Evolutionary conservation across 2,329 filamentous ascomycete species (phyloP), one percentile per base, ranked within the genome.

Genomic region (Fusarium subglutinans): DNA sequence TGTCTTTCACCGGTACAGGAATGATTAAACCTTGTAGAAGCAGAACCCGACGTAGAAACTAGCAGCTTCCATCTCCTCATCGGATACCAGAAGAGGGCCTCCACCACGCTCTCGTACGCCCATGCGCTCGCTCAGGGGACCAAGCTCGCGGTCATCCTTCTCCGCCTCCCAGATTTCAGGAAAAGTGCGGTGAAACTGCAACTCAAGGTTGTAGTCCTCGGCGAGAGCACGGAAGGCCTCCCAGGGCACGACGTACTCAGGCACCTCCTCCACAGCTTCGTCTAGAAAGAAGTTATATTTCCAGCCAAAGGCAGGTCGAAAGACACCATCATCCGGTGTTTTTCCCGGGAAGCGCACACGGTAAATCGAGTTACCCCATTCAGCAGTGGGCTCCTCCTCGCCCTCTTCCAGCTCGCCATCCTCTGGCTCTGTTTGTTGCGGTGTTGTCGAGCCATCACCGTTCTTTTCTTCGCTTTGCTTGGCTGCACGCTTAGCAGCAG

Each of bases 201-300:
- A 84, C 82, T 99, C 96, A 12, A 99, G 90, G 78, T 98, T 98
- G 87, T 96, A 99, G 80, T 98, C 95, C 81, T 98, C 95, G 24
- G 96, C 96, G 78, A 98, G 86, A 33, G 94, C 95, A 84, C 96
- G 94, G 85, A 99, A 98, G 2, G 95, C 95, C 81, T 98, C 95
- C 96, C 96, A 99, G 0, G 96, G 96, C 3, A 99, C 96, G 4
- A 99, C 96, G 81, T 98, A 99, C 84, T 99, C 96, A 6, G 96
- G 96, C 13, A 98, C 94, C 80, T 95, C 94, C 81, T 98, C 96
- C 26, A 99, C 96, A 1, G 96, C 96, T 84, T 99, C 96, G 78
- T 96, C 92, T 64, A 99, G 90, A 82, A 95, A 97, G 86, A 98
- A 99, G 80, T 91, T 97, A 85, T 99, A 99, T 83, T 96, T 98